Evolutionary conservation across 2,329 filamentous ascomycete genomes (phyloP).

Genomic region (Apiospora hydei): DNA sequence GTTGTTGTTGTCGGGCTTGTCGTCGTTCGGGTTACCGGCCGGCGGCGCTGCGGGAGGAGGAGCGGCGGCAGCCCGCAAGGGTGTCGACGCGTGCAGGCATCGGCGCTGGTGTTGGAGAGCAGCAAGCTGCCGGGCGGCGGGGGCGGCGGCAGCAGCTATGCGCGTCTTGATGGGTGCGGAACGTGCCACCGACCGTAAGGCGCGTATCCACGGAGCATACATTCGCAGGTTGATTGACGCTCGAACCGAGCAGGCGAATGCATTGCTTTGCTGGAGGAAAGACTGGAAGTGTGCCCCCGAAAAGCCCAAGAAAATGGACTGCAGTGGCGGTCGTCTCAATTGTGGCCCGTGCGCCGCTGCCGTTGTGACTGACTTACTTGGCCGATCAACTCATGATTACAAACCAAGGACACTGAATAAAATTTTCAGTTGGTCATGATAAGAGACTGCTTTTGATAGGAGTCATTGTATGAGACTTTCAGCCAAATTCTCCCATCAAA

Average conservation of each 20-base stretch:
- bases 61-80: constrained; percentile 29
- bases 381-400: not conserved
- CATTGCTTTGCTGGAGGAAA: constrained; percentile 32
- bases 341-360: constrained; percentile 7
- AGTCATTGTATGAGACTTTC: not conserved
- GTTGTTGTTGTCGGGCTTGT: constrained; percentile 30
- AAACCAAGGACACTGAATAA: not conserved
- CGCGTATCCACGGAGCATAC: constrained; percentile 42
- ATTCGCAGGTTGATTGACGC: constrained; percentile 42
- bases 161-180: constrained; percentile 31
- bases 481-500: not conserved
- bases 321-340: not conserved
- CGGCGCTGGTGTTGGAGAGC: constrained; percentile 26
- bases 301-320: not conserved
- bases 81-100: constrained; percentile 35
- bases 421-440: not conserved
- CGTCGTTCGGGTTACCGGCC: constrained; percentile 29
- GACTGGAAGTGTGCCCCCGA: not conserved
- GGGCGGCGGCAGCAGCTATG: constrained; percentile 22
- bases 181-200: constrained; percentile 39
- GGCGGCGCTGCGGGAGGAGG: constrained; percentile 2
- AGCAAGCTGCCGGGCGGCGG: constrained; percentile 24
- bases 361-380: not conserved
- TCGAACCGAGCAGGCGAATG: constrained; percentile 41
- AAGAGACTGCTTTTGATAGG: not conserved